Evolutionary conservation across 768 basidiomycete species (phyloP), one percentile per base, ranked within the genome.

Genomic region (Holtermannia corniformis): DNA sequence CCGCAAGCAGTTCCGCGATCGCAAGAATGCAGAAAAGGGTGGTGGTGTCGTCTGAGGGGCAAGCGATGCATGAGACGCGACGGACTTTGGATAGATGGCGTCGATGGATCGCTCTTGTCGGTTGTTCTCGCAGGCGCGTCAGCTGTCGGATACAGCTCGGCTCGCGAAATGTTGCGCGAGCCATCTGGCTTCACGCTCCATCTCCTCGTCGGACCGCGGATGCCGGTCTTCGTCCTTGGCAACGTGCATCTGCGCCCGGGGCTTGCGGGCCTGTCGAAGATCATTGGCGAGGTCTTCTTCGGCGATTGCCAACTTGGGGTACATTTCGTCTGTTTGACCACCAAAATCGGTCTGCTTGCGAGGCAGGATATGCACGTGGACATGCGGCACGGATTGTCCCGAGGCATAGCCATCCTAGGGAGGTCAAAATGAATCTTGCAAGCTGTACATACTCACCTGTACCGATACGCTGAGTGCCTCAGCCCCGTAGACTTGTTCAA

Each of bases 331-430:
- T 46, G 75, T 71, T 16, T 73, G 60, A 4, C 75, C 74, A 14
- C 54, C 55, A 52, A 75, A 76, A 47, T 76, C 75, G 23, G 62
- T 76, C 26, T 78, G 74, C 64, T 82, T 82, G 1, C 93, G 82
- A 20, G 95, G 95, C 3, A 99, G 74, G 24, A 97, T 73, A 68
- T 99, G 95, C 61, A 95, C 85, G 72, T 99, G 95, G n/a, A 96
- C 88, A 66, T 97, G 95, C 1, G 87, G 82, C n/a, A 89, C 81
- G 4, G 79, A 79, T 72, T 85, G 84, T 0, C 90, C 91, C 1
- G 91, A 86, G 13, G 85, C 86, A 56, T 78, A 78, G 12, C 92
- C 91, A 64, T 96, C 90, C 87, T 90, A 44, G 5, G 7, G 12
- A 22, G 10, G 7, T 14, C 14, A 47, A 11, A 47, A 11, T 44